Percentiles rank a stretch among this genome's conserved stretches.
These are phyloP conservation scores for Luffa acutangula DNA, from an alignment of 306 rosid species.

Conservation along the genomic window DNA sequence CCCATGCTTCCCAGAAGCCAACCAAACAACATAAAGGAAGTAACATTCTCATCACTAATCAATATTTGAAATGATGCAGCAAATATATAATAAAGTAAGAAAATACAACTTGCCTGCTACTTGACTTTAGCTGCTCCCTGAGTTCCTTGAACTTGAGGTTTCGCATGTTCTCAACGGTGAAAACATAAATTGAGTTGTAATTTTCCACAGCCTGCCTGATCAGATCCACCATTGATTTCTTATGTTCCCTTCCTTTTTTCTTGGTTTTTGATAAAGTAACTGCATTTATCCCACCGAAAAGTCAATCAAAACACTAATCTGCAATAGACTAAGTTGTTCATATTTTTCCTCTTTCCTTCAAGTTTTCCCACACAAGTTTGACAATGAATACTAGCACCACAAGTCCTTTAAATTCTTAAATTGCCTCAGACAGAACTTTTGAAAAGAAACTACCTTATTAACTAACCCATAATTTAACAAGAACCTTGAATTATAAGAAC, in stretches of 20 bases:
- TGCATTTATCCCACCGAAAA: conserved; percentile 17
- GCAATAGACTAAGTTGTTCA: not conserved
- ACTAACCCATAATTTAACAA: not conserved
- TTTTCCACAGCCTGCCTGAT: conserved; percentile 67
- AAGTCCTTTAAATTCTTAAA: not conserved
- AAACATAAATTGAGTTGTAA: conserved; percentile 53
- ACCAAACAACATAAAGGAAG: not conserved
- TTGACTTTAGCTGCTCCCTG: conserved; percentile 59
- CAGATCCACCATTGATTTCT: conserved; percentile 48
- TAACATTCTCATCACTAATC: not conserved
- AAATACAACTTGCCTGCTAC: conserved; percentile 39
- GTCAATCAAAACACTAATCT: not conserved
- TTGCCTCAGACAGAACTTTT: not conserved
- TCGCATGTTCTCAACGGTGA: conserved; percentile 86
- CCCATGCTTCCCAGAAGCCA: not conserved
- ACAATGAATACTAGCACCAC: not conserved
- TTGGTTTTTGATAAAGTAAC: conserved; percentile 91
- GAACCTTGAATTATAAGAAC: not conserved
- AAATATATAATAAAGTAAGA: not conserved
- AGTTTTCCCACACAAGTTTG: not conserved
- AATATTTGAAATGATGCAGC: not conserved
- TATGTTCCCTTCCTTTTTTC: conserved; percentile 80
- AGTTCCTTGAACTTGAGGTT: conserved; percentile 86
- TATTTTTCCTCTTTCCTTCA: not conserved
- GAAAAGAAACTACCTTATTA: not conserved